Conservation (phyloP, 2,329 filamentous ascomycete species). For the Aspergillus neoniger region DNA sequence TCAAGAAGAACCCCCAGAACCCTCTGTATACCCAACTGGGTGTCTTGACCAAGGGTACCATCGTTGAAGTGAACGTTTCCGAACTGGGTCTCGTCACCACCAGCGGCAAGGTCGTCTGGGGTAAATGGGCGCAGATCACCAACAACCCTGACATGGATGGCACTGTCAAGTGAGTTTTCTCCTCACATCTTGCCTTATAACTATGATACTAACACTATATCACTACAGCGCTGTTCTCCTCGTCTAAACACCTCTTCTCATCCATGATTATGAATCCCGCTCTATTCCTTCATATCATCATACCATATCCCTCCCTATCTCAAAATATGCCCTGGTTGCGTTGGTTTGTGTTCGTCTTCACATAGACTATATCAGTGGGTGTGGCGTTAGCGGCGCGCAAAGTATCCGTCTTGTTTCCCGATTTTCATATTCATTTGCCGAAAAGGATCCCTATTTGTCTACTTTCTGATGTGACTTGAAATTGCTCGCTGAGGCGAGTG, state of each 20-base stretch:
- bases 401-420: slow-evolving; percentile 4
- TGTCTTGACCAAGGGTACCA: slow-evolving; percentile 81
- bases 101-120: slow-evolving; percentile 91
- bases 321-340: background rate
- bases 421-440: background rate
- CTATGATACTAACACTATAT: background rate
- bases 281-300: background rate
- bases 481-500: background rate
- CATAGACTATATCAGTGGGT: slow-evolving; percentile 6
- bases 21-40: slow-evolving; percentile 91
- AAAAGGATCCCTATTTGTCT: background rate
- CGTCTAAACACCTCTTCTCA: background rate
- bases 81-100: slow-evolving; percentile 90
- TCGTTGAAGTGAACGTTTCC: slow-evolving; percentile 88
- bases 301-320: background rate
- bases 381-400: slow-evolving; percentile 10
- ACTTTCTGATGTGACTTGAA: background rate
- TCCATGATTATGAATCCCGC: slow-evolving; percentile 7
- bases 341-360: slow-evolving; percentile 1
- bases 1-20: slow-evolving; percentile 86
- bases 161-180: slow-evolving; percentile 54
- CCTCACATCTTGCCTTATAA: too few species aligned
- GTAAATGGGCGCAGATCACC: slow-evolving; percentile 73
- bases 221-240: slow-evolving; percentile 1
- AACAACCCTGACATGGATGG: slow-evolving; percentile 60